Conservation (phyloP, 768 basidiomycete species). For the Podaxis rugospora region DNA sequence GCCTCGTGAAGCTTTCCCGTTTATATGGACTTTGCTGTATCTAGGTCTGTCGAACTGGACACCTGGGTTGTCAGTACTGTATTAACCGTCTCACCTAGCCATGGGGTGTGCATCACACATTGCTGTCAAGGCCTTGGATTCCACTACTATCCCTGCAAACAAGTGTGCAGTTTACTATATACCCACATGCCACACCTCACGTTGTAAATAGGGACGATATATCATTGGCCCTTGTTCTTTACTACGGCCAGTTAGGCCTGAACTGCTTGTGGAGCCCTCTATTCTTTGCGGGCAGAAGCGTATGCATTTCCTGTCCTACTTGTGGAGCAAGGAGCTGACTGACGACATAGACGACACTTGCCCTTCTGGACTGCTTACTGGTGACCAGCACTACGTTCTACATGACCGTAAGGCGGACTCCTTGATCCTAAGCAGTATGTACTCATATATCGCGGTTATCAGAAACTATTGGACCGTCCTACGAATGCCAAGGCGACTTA, state of each 20-base stretch:
- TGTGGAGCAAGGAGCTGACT: background rate
- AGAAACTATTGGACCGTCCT: slow-evolving; percentile 48
- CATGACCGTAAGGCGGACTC: slow-evolving; percentile 44
- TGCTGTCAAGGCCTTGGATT: slow-evolving; percentile 50
- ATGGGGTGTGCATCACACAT: slow-evolving; percentile 72
- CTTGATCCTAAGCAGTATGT: background rate
- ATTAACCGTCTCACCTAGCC: slow-evolving; percentile 21
- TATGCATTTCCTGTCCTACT: slow-evolving; percentile 14
- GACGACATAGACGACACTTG: slow-evolving; percentile 40
- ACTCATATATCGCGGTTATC: background rate
- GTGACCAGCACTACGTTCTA: slow-evolving; percentile 51
- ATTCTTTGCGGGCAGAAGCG: slow-evolving; percentile 53
- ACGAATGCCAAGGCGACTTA: slow-evolving; percentile 45
- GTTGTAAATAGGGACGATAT: slow-evolving; percentile 31
- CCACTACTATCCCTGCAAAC: slow-evolving; percentile 30
- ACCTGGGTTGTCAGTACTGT: slow-evolving; percentile 5
- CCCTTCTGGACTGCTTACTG: slow-evolving; percentile 49
- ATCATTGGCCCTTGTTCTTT: slow-evolving; percentile 45
- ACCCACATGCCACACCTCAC: background rate
- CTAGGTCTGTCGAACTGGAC: slow-evolving; percentile 20
- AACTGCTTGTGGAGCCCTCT: slow-evolving; percentile 63
- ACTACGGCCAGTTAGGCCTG: slow-evolving; percentile 56
- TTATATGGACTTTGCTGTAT: slow-evolving; percentile 54
- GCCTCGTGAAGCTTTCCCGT: slow-evolving; percentile 49
- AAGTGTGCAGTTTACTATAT: slow-evolving; percentile 29